Percentiles rank a stretch among this genome's conserved stretches.
Conservation (phyloP, 2,329 filamentous ascomycete species). For the Ustulina deusta region DNA sequence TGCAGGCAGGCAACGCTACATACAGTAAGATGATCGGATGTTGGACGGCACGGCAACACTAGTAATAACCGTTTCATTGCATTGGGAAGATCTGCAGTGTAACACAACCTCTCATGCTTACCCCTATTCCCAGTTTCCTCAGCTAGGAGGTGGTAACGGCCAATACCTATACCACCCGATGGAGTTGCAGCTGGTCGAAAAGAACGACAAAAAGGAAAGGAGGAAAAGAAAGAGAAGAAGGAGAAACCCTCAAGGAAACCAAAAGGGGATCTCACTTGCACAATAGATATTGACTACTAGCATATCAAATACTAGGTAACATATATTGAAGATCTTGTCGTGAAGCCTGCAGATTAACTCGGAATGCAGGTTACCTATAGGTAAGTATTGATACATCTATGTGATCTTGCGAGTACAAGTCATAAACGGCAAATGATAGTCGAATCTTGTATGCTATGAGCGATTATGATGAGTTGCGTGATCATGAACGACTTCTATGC, state of each 20-base stretch:
- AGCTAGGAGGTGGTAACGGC: constrained; percentile 8
- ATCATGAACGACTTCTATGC: background rate
- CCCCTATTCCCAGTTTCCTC: constrained; percentile 26
- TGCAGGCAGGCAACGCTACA: constrained; percentile 14
- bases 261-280: background rate
- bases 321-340: no score
- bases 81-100: constrained; percentile 22
- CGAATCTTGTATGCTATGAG: background rate
- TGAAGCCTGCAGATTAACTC: no score
- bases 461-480: background rate
- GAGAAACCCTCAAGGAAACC: background rate
- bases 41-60: background rate
- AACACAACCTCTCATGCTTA: constrained; percentile 23
- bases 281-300: no score
- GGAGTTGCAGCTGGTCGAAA: background rate
- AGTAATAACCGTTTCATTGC: constrained; percentile 13
- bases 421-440: background rate
- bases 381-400: no score
- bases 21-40: constrained; percentile 9
- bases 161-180: constrained; percentile 1
- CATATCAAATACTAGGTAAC: no score
- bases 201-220: background rate
- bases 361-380: no score
- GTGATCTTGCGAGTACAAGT: constrained; percentile 3
- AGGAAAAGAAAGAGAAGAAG: no score